These are phyloP conservation scores for barley (Hordeum vulgare) DNA, from an alignment of 176 grass and related monocot genomes.

Conservation along the genomic window DNA sequence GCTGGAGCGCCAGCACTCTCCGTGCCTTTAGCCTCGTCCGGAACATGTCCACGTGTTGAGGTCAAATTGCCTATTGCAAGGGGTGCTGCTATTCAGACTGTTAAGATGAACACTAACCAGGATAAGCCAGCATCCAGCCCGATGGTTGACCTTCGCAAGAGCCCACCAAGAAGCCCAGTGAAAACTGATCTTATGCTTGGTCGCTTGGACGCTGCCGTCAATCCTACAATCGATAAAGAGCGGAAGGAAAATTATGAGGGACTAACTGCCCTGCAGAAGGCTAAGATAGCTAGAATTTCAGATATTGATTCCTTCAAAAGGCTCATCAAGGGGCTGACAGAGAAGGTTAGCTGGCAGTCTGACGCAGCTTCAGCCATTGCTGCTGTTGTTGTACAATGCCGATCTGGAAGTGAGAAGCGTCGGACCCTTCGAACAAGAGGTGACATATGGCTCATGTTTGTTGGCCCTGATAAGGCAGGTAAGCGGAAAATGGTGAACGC, in stretches of 20 bases:
- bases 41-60: conserved; percentile 7
- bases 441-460: conserved; percentile 87
- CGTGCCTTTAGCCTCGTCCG: conserved; percentile 8
- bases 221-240: conserved; percentile 33
- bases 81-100: conserved; percentile 25
- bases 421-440: conserved; percentile 46
- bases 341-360: conserved; percentile 84
- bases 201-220: background rate
- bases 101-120: conserved; percentile 40
- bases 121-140: conserved; percentile 29
- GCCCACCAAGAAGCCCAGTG: conserved; percentile 62
- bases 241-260: conserved; percentile 33
- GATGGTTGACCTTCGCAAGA: conserved; percentile 31
- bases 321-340: conserved; percentile 71
- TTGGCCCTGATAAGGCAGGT: conserved; percentile 83
- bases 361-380: conserved; percentile 83
- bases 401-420: conserved; percentile 56
- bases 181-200: conserved; percentile 87
- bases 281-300: conserved; percentile 65
- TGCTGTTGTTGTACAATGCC: conserved; percentile 71
- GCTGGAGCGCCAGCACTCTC: conserved; percentile 31
- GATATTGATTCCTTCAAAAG: conserved; percentile 92
- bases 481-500: conserved; percentile 81
- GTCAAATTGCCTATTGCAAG: conserved; percentile 35
- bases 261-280: conserved; percentile 56